Conservation (phyloP, 148 eudicot genomes). For the Rhododendron mucronatum region DNA sequence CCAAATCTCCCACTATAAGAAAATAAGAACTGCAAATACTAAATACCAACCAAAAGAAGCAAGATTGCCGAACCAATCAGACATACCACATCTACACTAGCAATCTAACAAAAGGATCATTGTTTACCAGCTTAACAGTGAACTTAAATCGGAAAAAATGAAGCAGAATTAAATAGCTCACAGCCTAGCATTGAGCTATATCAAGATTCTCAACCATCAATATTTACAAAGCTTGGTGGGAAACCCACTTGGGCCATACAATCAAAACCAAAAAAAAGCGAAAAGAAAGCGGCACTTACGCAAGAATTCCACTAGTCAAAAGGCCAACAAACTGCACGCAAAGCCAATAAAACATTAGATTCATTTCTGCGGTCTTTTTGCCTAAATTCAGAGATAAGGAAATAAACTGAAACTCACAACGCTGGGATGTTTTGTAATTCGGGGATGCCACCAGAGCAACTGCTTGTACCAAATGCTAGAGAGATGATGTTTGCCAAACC, state of each 20-base stretch:
- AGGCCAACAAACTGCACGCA: not conserved
- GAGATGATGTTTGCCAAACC: slow-evolving; percentile 3
- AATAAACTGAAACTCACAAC: not conserved
- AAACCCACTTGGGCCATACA: not conserved
- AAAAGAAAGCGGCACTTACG: not conserved
- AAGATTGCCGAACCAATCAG: not conserved
- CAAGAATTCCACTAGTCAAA: not conserved
- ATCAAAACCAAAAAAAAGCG: not conserved
- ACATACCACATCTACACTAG: not conserved
- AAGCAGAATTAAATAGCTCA: not conserved
- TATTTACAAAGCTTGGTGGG: not conserved
- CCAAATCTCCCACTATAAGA: not conserved
- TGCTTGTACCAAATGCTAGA: not conserved
- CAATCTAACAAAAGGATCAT: not conserved
- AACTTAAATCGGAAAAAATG: not conserved
- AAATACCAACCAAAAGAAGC: not conserved
- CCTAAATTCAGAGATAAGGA: not conserved
- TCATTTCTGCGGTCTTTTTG: not conserved
- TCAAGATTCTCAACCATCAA: not conserved
- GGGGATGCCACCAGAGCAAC: not conserved
- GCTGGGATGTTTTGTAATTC: not conserved
- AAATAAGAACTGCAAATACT: not conserved
- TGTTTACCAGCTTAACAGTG: not conserved
- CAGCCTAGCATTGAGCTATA: not conserved
- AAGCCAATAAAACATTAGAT: not conserved